Evolutionary conservation across 192 early-diverging fungal genomes (phyloP).

Genomic region (Phlyctochytrium planicorne): DNA sequence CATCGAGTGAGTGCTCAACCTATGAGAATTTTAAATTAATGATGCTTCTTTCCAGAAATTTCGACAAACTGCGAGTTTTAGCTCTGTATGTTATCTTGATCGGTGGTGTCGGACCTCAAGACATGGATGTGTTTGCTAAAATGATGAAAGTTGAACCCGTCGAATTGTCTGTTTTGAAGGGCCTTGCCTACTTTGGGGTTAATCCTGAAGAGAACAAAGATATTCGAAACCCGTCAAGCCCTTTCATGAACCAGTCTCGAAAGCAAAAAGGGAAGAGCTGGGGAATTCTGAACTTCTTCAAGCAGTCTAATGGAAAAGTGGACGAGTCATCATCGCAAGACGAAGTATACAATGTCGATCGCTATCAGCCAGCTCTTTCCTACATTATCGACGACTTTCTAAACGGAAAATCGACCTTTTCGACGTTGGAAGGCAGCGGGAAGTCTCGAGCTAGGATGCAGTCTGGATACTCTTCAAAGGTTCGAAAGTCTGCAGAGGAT

Average conservation of each 20-base stretch:
- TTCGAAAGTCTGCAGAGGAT: background rate
- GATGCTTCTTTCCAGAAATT: background rate
- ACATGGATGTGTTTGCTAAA: too few relatives aligned
- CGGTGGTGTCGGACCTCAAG: too few relatives aligned
- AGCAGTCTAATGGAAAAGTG: background rate
- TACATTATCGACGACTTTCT: constrained; percentile 10
- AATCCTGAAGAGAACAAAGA: background rate
- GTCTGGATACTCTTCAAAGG: background rate
- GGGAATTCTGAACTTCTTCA: constrained; percentile 5
- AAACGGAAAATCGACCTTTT: background rate
- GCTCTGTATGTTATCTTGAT: constrained; percentile 10
- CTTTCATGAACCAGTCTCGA: background rate
- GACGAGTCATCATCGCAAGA: too few relatives aligned
- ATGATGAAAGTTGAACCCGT: background rate
- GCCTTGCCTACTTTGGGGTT: constrained; percentile 17
- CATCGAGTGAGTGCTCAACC: background rate
- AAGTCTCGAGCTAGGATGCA: background rate
- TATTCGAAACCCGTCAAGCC: background rate
- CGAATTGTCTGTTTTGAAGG: background rate
- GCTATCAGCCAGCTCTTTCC: constrained; percentile 17
- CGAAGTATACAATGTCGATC: background rate
- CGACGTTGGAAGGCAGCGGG: background rate
- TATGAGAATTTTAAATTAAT: background rate
- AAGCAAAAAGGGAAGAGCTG: constrained; percentile 3
- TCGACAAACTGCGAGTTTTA: constrained; percentile 16